Base-by-base conservation (phyloP, 768 basidiomycete species). In the Lactarius quietus region DNA sequence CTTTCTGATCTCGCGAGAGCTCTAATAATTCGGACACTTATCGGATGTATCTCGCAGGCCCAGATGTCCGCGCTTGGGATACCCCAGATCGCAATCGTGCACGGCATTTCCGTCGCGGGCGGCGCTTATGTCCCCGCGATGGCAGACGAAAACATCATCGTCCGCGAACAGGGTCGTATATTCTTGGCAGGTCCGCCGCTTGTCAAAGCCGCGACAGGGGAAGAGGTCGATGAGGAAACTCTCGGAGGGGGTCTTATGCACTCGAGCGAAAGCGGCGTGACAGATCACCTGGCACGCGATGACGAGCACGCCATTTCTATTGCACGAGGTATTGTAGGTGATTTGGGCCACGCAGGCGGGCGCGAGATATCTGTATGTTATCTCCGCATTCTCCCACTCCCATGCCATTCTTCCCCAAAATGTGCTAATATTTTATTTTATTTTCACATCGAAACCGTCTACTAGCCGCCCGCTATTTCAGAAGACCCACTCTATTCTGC, bases 111-210 rank as follows among this genome's bases (percentile, higher is more conserved):
- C 51, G 94, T 97, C 20, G 95, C 95, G 59, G 93, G 92, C 63
- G 94, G 94, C 64, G 94, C 94, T 45, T 95, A 94, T 76, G 93
- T 96, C 51, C 94, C 95, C 31, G 95, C 95, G 3, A 96, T 98
- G 92, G 92, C 94, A 1, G 95, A 98, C 72, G 92, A 95, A 76
- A 95, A 93, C 68, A 83, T 93, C 70, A 95, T 93, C 67, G 92
- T 93, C 36, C 86, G 87, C 65, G 90, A 95, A 65, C 94, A 96
- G 77, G 95, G 95, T 0, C 89, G 84, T 20, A 97, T 98, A 69
- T 97, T 97, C 79, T 83, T 98, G 20, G 95, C 95, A 17, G 95
- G 95, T 0, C 95, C 95, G 14, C 95, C 95, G 10, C 82, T 98
- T 14, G 95, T 98, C 61, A 95, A 93, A 73, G 95, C 95, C 1